phyloP scores from a whole-genome alignment of 2,329 filamentous ascomycete species.

The Epichloe baconii region DNA sequence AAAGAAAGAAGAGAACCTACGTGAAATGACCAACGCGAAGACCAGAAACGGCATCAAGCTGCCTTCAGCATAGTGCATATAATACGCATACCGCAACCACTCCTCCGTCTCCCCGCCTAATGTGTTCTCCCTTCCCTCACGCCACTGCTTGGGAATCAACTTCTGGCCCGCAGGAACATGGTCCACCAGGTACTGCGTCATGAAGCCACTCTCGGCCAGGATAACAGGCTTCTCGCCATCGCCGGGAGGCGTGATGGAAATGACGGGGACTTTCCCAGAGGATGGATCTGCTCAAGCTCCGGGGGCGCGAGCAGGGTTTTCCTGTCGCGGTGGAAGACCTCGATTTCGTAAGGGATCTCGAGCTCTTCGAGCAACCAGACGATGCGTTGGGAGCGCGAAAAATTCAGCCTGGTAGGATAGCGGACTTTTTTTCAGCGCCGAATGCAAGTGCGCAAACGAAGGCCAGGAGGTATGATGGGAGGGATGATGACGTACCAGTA shows the following conservation, averaged over 20 bases:
- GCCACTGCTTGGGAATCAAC: conserved; percentile 41
- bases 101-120: conserved; percentile 47
- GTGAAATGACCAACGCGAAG: conserved; percentile 44
- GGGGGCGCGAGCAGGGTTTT: conserved; percentile 56
- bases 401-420: conserved; percentile 52
- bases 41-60: conserved; percentile 64
- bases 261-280: conserved; percentile 72
- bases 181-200: conserved; percentile 71
- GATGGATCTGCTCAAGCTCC: conserved; percentile 65
- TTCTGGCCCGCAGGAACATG: conserved; percentile 34
- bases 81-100: conserved; percentile 50
- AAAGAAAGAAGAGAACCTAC: conserved; percentile 22
- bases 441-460: not conserved
- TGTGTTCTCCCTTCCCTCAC: conserved; percentile 42
- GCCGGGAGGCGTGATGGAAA: conserved; percentile 45
- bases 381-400: conserved; percentile 71
- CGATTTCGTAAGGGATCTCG: conserved; percentile 63
- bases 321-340: conserved; percentile 59
- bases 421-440: too few species aligned
- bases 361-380: conserved; percentile 81
- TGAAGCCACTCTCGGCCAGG: conserved; percentile 70
- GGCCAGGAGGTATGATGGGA: not conserved
- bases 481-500: conserved; percentile 38
- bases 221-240: conserved; percentile 35
- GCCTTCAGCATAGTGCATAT: conserved; percentile 77